These are phyloP conservation scores for Vitis amurensis DNA, from an alignment of 164 flowering plant genomes.

Conservation along the genomic window DNA sequence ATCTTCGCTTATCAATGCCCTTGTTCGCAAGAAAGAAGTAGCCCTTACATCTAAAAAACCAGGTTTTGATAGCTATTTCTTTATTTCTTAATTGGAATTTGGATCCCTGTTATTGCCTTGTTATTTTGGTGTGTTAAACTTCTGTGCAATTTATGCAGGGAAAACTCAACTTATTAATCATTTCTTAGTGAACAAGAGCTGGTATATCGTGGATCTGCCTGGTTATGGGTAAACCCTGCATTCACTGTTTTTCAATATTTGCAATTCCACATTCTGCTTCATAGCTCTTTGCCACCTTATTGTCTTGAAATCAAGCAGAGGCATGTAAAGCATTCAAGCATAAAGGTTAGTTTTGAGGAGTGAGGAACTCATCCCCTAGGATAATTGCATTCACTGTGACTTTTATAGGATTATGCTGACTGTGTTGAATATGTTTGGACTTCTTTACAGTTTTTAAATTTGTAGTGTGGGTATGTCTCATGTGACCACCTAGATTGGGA, in stretches of 20 bases:
- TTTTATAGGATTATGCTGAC: background rate
- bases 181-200: conserved; percentile 84
- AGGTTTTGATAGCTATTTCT: conserved; percentile 34
- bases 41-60: conserved; percentile 98
- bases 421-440: background rate
- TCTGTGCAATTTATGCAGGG: conserved; percentile 47
- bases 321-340: background rate
- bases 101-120: background rate
- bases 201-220: conserved; percentile 96
- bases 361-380: background rate
- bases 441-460: background rate
- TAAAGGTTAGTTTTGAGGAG: background rate
- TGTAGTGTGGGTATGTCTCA: background rate
- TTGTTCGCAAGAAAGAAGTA: conserved; percentile 74
- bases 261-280: background rate
- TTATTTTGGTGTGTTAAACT: background rate
- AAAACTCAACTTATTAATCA: conserved; percentile 97
- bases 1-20: conserved; percentile 84
- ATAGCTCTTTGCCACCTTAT: background rate
- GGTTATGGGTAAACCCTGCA: conserved; percentile 74
- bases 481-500: background rate
- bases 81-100: background rate
- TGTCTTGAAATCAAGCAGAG: background rate
- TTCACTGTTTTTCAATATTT: background rate
- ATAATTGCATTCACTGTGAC: background rate